phyloP scores from a whole-genome alignment of 208 protist species.

The Leishmania major region DNA sequence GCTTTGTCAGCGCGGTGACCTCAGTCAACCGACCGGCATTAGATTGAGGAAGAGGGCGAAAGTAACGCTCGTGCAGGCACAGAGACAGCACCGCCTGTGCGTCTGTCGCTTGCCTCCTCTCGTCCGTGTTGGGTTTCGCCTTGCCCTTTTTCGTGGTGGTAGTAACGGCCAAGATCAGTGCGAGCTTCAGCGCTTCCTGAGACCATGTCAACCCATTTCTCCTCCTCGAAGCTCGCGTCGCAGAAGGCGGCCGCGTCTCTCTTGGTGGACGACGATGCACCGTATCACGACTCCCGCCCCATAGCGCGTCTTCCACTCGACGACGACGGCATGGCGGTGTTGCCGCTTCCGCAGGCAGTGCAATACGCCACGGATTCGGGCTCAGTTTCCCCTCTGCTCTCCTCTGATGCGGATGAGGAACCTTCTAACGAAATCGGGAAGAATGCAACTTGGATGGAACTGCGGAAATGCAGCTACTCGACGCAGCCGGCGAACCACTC shows the following conservation, averaged over 20 bases:
- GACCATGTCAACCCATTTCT: constrained; percentile 13
- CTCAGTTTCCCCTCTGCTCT: background rate
- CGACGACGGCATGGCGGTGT: constrained; percentile 12
- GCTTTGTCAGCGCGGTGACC: background rate
- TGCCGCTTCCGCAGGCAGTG: constrained; percentile 4
- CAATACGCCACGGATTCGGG: background rate
- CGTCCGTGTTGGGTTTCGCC: background rate
- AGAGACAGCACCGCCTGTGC: background rate
- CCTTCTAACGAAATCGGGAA: background rate
- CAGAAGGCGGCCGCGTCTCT: constrained; percentile 22
- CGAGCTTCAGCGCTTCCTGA: background rate
- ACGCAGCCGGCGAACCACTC: background rate
- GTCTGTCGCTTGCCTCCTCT: background rate
- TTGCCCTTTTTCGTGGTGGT: background rate
- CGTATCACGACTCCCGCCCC: constrained; percentile 15
- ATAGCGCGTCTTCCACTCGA: constrained; percentile 17
- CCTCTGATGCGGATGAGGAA: background rate
- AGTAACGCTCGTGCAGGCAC: background rate
- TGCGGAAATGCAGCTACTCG: background rate
- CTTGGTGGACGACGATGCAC: constrained; percentile 9
- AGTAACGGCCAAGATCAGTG: background rate
- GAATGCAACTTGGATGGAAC: background rate
- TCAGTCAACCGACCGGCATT: background rate
- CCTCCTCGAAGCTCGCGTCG: constrained; percentile 19
- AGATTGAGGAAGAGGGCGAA: background rate